Evolutionary conservation across 495 filamentous ascomycete genomes (phyloP), one percentile per base, ranked within the genome.

Genomic region (Aspergillus nanangensis): DNA sequence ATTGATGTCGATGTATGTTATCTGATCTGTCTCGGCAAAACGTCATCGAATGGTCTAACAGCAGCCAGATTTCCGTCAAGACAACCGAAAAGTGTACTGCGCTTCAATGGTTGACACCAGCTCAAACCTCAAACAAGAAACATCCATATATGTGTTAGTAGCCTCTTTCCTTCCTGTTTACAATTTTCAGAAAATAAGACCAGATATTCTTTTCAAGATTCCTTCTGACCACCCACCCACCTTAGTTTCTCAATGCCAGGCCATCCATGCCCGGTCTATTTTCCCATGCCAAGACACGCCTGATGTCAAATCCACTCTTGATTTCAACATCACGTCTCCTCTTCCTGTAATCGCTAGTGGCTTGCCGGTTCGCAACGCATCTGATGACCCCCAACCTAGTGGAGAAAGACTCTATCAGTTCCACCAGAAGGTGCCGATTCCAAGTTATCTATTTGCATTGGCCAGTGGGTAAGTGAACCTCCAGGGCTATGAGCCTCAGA

Each of bases 281-380:
- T 95, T 96, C 64, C 93, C 93, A 10, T 96, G 90, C 65, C 92
- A 98, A 71, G 92, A 98, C 64, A 96, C 93, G 0, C 92, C 92
- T 19, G 89, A 94, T 60, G 83, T 96, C 48, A 98, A 98, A 67
- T 87, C 83, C 33, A 91, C 88, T 4, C 88, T 90, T 66, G 77
- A 84, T 44, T 95, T 96, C 66, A 85, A 83, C 53, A 88, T 98
- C 61, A 80, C 80, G 25, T 95, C 89, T 15, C 84, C 89, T 5
- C 76, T 94, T 9, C 88, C 89, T 3, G 90, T 96, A 32, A 77
- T 96, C 48, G 90, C 92, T 8, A 91, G 86, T 63, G 92, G 93
- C 31, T 69, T 96, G 21, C 79, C 87, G 1, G 78, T 82, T 10
- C 77, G 80, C 1, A 51, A 70, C 5, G 62, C 66, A 21, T 62